Base-by-base conservation (phyloP, 2,329 filamentous ascomycete species). In the Calonectria pseudoreteaudii region DNA sequence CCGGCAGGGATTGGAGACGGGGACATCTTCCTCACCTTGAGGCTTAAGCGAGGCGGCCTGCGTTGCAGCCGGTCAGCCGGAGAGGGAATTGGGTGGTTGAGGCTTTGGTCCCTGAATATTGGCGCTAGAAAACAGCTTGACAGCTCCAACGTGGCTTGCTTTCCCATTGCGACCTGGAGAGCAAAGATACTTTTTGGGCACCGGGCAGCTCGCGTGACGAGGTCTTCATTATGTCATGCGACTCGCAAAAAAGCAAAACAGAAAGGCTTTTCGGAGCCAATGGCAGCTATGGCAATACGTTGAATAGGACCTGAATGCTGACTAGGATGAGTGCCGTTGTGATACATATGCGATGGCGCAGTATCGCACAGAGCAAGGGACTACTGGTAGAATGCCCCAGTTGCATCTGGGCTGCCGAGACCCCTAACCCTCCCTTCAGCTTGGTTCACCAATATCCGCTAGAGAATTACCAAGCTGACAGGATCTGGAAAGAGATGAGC, bases 391-490 rank as follows among this genome's bases (percentile, higher is more conserved):
- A 14, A 64, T 28, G 6, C 49, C 70, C 65, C 30, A n/a, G 70
- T 53, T 68, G 56, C 26, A 68, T 68, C 28, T 60, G 16, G 26
- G 67, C 60, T 70, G 50, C 62, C 60, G 52, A 56, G 66, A 60
- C 60, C 71, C 62, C 53, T 44, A 49, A 34, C 31, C 58, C 56
- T 53, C 30, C 41, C 44, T 60, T 36, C 52, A 53, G 30, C 14
- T 23, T 28, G 23, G 47, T 41, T 73, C 60, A 34, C 66, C 71
- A 73, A 62, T 70, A 69, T 73, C 41, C 50, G 34, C 30, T 13
- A 66, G 34, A 66, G 13, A 66, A 73, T 70, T 73, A 70, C 66
- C 41, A 73, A 73, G 58, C 66, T 26, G 66, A 53, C 71, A 66
- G 38, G 50, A 66, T 70, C 71, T 68, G 26, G 70, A 31, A 52